A percentile compares a stretch with the other conserved stretches of the same genome.
These are phyloP conservation scores for Calonectria fujianensis DNA, from an alignment of 2,329 filamentous ascomycete species.

Conservation along the genomic window DNA sequence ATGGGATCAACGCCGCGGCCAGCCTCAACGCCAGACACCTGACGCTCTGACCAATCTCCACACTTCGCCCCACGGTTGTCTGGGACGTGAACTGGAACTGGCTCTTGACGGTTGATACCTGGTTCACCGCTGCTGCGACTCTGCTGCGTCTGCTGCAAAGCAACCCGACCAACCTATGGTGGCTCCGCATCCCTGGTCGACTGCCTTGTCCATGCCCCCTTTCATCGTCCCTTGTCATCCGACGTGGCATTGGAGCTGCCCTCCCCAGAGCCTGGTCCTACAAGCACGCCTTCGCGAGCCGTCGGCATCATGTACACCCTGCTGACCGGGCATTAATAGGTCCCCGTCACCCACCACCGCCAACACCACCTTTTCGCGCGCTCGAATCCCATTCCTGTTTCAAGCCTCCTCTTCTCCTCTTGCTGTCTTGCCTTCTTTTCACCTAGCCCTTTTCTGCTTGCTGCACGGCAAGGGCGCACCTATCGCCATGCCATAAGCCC, in stretches of 20 bases:
- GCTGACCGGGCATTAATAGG: constrained; percentile 56
- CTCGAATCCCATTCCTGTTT: constrained; percentile 54
- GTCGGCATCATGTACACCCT: constrained; percentile 53
- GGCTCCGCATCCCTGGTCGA: constrained; percentile 50
- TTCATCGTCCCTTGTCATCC: constrained; percentile 52
- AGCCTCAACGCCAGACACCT: constrained; percentile 30
- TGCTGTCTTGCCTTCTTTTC: constrained; percentile 42
- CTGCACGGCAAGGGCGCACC: constrained; percentile 50
- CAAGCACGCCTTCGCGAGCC: constrained; percentile 51
- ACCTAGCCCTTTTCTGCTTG: constrained; percentile 46
- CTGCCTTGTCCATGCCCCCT: constrained; percentile 44
- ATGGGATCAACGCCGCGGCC: constrained; percentile 31
- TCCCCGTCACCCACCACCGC: constrained; percentile 44
- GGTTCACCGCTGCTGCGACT: constrained; percentile 50
- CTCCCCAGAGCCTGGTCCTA: constrained; percentile 49
- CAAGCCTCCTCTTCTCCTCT: constrained; percentile 49
- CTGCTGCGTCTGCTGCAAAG: constrained; percentile 43
- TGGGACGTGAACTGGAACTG: constrained; percentile 41
- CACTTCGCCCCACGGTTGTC: constrained; percentile 33
- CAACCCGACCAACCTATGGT: constrained; percentile 44
- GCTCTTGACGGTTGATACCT: constrained; percentile 35
- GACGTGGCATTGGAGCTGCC: constrained; percentile 55
- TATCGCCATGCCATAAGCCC: constrained; percentile 54
- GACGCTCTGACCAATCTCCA: constrained; percentile 38
- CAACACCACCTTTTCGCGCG: constrained; percentile 46